Evolutionary conservation across 1,284 basidiomycete species (phyloP).

Genomic region (Sanghuangporus baumii): DNA sequence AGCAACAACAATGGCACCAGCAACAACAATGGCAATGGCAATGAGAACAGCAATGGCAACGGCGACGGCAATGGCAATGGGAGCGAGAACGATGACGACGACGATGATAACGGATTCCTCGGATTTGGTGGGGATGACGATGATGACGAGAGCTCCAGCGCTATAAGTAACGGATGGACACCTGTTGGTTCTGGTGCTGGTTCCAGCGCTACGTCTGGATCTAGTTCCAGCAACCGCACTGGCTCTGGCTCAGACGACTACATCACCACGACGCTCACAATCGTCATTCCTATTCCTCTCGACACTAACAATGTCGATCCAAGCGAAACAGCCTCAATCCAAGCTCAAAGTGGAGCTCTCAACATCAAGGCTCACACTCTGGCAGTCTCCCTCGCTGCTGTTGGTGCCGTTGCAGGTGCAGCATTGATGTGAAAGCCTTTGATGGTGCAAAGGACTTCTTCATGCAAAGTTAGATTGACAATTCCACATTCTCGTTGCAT

Average conservation of each 20-base stretch:
- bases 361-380: neutral
- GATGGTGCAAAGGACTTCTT: neutral
- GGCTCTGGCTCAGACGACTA: neutral
- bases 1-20: neutral
- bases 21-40: neutral
- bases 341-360: neutral
- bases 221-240: neutral
- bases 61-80: neutral
- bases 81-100: neutral
- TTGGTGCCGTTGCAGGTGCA: constrained; percentile 11
- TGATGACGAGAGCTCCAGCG: neutral
- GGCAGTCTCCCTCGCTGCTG: neutral
- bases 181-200: neutral
- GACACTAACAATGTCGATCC: neutral
- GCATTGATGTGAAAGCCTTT: constrained; percentile 1
- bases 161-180: neutral
- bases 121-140: neutral
- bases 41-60: neutral
- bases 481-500: neutral
- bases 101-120: neutral
- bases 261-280: constrained; percentile 9
- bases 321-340: neutral
- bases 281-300: constrained; percentile 9
- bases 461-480: neutral
- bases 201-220: neutral